Base-by-base conservation (phyloP, 208 protist species). In the Novymonas esmeraldas region DNA sequence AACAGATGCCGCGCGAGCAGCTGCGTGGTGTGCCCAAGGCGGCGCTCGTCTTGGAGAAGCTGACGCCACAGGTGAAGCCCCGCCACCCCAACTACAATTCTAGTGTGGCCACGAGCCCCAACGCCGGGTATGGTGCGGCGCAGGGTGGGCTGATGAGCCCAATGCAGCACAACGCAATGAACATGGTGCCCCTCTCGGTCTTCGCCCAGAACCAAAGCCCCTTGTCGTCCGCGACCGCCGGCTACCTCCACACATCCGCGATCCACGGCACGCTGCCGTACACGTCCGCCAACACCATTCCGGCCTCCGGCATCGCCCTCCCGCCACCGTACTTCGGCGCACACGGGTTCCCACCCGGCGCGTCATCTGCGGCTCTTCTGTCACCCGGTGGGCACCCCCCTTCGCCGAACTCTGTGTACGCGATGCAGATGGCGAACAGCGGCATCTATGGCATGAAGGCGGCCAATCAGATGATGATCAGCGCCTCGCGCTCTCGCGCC, bases 11-110 rank as follows among this genome's bases (percentile, higher is more conserved):
- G 6, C 66, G 89, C n/a, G 80, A 91, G 36, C 67, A 76, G 31
- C 76, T 94, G 7, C 79, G 83, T 13, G 85, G 85, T 3, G 85
- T 94, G 28, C 89, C 89, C 0, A 94, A 94, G 76, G 81, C 81
- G 10, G 80, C 85, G 20, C 70, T 94, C n/a, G 89, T 94, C 11
- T 65, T 94, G 20, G 83, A 94, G 65, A 76, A 82, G 44, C 69
- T 94, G 6, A 90, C 83, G 1, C 84, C 78, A 20, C 78, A 83
- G 59, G 51, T 52, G 0, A 73, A 75, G 62, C 48, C 51, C 13
- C 70, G 70, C 4, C 51, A 76, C 56, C 34, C 62, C 20, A 38
- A 49, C 46, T 2, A 26, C 44, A 59, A 38, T 3, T 59, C 56
- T 34, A 41, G 28, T 0, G 34, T 50, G 22, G 10, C 22, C 10